phyloP scores from a whole-genome alignment of 768 basidiomycete genomes.

The Suillus sp. region DNA sequence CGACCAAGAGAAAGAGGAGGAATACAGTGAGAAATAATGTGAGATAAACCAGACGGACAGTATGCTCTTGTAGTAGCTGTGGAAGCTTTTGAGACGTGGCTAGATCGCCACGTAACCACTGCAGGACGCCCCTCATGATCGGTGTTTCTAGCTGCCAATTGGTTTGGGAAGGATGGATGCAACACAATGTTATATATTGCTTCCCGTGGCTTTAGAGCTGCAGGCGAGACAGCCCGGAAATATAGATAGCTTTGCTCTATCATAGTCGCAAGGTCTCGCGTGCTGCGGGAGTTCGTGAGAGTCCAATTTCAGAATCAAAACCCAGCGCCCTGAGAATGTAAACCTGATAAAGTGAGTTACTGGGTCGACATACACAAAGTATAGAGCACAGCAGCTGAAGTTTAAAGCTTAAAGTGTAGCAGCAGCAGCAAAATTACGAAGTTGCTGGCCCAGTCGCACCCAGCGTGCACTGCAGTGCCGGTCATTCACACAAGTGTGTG shows the following conservation, averaged over 20 bases:
- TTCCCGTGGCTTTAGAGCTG: background rate
- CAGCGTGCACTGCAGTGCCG: background rate
- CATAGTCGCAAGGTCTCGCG: background rate
- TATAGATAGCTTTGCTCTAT: background rate
- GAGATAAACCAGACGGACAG: slow-evolving; percentile 49
- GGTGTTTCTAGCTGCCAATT: background rate
- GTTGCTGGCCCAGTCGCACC: background rate
- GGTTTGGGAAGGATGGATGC: background rate
- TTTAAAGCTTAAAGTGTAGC: background rate
- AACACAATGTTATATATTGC: background rate
- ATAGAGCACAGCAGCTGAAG: background rate
- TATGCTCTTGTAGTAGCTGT: slow-evolving; percentile 47
- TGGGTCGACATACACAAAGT: background rate
- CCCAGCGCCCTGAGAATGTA: background rate
- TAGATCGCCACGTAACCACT: background rate
- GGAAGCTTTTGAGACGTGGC: slow-evolving; percentile 14
- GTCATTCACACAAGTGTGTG: background rate
- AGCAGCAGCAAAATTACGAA: background rate
- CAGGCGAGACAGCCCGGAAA: slow-evolving; percentile 1
- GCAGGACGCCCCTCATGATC: background rate
- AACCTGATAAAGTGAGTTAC: background rate
- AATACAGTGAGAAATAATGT: slow-evolving; percentile 59
- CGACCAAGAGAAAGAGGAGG: slow-evolving; percentile 75
- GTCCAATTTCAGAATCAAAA: background rate
- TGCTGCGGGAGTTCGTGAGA: background rate